Evolutionary conservation across 2,329 filamentous ascomycete species (phyloP), one percentile per base, ranked within the genome.

Genomic region (Neonectria magnoliae): DNA sequence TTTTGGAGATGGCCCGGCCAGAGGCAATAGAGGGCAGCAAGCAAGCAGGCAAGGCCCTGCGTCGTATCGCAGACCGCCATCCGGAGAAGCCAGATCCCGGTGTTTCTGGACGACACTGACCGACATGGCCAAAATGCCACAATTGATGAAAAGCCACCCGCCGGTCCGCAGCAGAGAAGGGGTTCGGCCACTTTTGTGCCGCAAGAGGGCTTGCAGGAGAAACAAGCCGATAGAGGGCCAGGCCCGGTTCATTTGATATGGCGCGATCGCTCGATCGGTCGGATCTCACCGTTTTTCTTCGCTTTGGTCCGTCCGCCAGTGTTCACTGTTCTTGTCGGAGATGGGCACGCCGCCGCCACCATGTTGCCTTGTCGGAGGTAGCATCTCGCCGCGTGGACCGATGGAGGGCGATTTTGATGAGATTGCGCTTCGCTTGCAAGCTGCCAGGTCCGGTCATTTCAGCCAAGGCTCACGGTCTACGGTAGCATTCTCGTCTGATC

Each of bases 1-100:
- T 25, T 68, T 25, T 68, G 62, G 62, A 68, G 66, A 68, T 62
- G 65, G 61, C 65, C 45, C 53, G 31, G n/a, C 29, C 13, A 42
- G n/a, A 54, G 29, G n/a, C 29, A 41, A n/a, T 7, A 20, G 38
- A 42, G 33, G 25, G 5, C 25, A 25, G 25, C 25, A 41, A 36
- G 42, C 29, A 60, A 13, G 18, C 31, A 25, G 20, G 25, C 47
- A n/a, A 36, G 13, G 14, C 11, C 53, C 9, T 56, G n/a, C 25
- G n/a, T 56, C 20, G 36, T 27, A 50, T 16, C 36, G 45, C 51
- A 59, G 61, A 64, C 61, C 42, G 61, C 61, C 45, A 45, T 38
- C 27, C 22, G 27, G 50, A 41, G 50, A 44, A 33, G n/a, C 29
- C 7, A 27, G 50, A 54, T 47, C 27, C 29, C 16, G 42, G 50